Conservation (phyloP, 2,329 filamentous ascomycete genomes). For the Talaromyces sp. region DNA sequence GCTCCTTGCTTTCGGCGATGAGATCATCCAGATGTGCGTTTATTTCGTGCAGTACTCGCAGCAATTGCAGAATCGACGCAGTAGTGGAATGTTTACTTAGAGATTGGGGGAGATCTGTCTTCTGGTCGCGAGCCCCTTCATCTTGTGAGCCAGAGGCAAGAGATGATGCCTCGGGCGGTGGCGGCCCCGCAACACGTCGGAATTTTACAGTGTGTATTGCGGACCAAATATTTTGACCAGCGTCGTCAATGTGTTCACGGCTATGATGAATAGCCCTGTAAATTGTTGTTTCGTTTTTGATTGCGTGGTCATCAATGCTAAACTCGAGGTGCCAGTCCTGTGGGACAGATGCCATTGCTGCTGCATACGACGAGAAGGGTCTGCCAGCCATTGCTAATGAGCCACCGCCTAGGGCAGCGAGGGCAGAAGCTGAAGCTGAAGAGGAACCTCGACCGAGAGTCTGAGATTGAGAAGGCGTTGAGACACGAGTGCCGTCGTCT, state of each 20-base stretch:
- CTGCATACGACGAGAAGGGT: slow-evolving; percentile 70
- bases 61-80: slow-evolving; percentile 75
- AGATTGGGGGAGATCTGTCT: slow-evolving; percentile 65
- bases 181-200: slow-evolving; percentile 74
- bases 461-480: slow-evolving; percentile 64
- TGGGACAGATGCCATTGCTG: slow-evolving; percentile 70
- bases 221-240: slow-evolving; percentile 78
- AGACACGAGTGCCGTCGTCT: slow-evolving; percentile 81
- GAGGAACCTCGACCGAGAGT: slow-evolving; percentile 37
- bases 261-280: slow-evolving; percentile 85
- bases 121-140: slow-evolving; percentile 45
- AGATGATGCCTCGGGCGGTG: slow-evolving; percentile 64
- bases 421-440: slow-evolving; percentile 19
- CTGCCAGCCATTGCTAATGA: slow-evolving; percentile 51
- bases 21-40: slow-evolving; percentile 94
- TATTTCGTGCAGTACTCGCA: slow-evolving; percentile 85
- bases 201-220: slow-evolving; percentile 88
- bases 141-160: slow-evolving; percentile 50
- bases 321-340: slow-evolving; percentile 99
- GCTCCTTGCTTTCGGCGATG: slow-evolving; percentile 67
- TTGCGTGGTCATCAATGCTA: slow-evolving; percentile 68
- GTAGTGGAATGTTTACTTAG: slow-evolving; percentile 78
- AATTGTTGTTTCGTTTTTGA: slow-evolving; percentile 88
- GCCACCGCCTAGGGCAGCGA: slow-evolving; percentile 19
- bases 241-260: slow-evolving; percentile 55